Base-by-base conservation (phyloP, 495 filamentous ascomycete genomes). In the Hypomontagnella submonticulosa region DNA sequence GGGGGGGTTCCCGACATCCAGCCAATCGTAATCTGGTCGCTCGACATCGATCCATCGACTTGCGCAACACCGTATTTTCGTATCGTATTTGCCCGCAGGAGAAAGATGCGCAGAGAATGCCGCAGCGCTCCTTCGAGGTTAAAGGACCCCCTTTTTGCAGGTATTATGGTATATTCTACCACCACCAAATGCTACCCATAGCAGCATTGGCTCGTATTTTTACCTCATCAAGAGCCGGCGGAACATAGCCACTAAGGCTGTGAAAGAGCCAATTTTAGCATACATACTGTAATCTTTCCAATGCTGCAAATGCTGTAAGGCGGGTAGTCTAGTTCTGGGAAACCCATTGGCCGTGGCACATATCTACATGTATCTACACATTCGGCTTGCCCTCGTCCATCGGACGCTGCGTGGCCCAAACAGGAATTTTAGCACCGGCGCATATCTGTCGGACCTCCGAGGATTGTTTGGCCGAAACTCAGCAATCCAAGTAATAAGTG, bases 61-160 rank as follows among this genome's bases (percentile, higher is more conserved):
- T 64, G 66, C 60, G 66, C 66, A 69, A 69, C 66, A 69, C 66
- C 66, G 66, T 69, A 69, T 69, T 69, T 63, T 64, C 66, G 55
- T 20, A 69, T 69, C 66, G 66, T 69, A 69, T 69, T 69, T 60
- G 55, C 46, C 49, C 54, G 58, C 23, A 53, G 46, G 46, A 58
- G 47, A 4, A 32, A 32, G 32, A 34, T 23, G 20, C 36, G 41
- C 49, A 49, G 16, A 23, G 37, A 48, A 62, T 62, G 41, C 42
- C 13, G 51, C 51, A 57, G 42, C 51, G 52, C 32, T 50, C 60
- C 52, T 51, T 57, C 50, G 42, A 62, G 34, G 40, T 32, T 53
- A 49, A 27, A 27, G 23, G 23, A 6, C 23, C 23, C 23, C 23
- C 23, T 6, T 27, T 27, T 27, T 27, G 23, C 23, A 27, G 23